Evolutionary conservation across 169 alveolate species (phyloP), one percentile per base, ranked within the genome.

Genomic region (Amoebophrya sp.): DNA sequence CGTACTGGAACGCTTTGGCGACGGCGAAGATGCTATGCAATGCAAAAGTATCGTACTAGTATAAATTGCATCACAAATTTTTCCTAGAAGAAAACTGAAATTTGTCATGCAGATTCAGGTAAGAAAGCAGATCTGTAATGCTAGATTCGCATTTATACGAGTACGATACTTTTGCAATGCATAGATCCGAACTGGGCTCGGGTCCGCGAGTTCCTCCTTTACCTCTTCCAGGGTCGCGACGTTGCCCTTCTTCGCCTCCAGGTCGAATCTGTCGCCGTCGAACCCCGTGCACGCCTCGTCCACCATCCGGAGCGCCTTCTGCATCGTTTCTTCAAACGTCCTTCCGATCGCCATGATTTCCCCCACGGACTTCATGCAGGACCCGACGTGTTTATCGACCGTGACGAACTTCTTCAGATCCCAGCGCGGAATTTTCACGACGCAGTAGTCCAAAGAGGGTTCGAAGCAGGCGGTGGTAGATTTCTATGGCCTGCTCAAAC

Each of bases 401-500:
- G 94, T 94, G 55, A 95, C 97, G 93, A 97, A 97, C 93, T 97
- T 97, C 77, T 94, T 93, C 90, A 97, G 93, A 83, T 97, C 98
- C 98, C 98, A 93, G 91, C 97, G 93, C 77, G 98, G 98, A 38
- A 96, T 95, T 94, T 97, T 97, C 18, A 96, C 96, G 35, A 96
- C 97, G 77, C 95, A 94, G 91, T 97, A 97, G 92, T 97, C 98
- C 40, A 97, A 95, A 89, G 96, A 93, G 29, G 98, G 98, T 93
- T 97, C 98, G 93, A 95, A 97, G 94, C 98, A 97, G 14, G 98
- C 98, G 12, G 98, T 96, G 14, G 98, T 97, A 93, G n/a, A n/a
- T n/a, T n/a, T n/a, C n/a, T n/a, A n/a, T n/a, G n/a, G n/a, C n/a
- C n/a, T n/a, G n/a, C n/a, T n/a, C n/a, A n/a, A n/a, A n/a, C n/a